These are phyloP conservation scores for Fusarium staphyleae DNA, from an alignment of 2,329 filamentous ascomycete species.

Conservation along the genomic window DNA sequence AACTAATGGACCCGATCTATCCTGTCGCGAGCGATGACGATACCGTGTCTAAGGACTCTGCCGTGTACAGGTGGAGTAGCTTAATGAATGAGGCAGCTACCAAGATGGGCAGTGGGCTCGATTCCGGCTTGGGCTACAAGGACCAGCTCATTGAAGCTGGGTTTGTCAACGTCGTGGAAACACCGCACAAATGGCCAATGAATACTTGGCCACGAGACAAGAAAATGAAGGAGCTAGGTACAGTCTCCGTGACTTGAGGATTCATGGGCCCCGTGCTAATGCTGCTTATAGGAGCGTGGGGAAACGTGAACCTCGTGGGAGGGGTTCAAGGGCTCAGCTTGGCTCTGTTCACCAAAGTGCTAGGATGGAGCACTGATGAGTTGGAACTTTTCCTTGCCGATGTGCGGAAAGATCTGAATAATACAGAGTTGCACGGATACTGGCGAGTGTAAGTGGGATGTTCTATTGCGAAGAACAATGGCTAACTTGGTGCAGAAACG, in stretches of 20 bases:
- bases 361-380: constrained; percentile 8
- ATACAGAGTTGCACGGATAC: constrained; percentile 4
- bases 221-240: constrained; percentile 17
- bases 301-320: constrained; percentile 15
- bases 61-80: constrained; percentile 24
- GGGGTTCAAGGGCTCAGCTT: constrained; percentile 9
- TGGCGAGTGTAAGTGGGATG: constrained; percentile 10
- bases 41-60: constrained; percentile 12
- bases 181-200: constrained; percentile 19
- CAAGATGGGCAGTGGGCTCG: constrained; percentile 7
- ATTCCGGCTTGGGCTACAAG: constrained; percentile 16
- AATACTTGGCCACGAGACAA: constrained; percentile 22
- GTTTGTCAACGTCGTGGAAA: constrained; percentile 18
- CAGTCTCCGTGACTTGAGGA: too few relatives aligned
- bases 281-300: constrained; percentile 8
- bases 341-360: constrained; percentile 10
- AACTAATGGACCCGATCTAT: constrained; percentile 23
- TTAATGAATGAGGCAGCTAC: constrained; percentile 14
- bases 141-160: constrained; percentile 18
- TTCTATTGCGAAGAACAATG: neutral
- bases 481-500: neutral
- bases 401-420: constrained; percentile 6
- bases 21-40: constrained; percentile 17
- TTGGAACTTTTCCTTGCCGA: constrained; percentile 3
- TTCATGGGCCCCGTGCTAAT: too few relatives aligned